Evolutionary conservation across 2,329 filamentous ascomycete species (phyloP).

Genomic region (Pyrenochaeta sp.): DNA sequence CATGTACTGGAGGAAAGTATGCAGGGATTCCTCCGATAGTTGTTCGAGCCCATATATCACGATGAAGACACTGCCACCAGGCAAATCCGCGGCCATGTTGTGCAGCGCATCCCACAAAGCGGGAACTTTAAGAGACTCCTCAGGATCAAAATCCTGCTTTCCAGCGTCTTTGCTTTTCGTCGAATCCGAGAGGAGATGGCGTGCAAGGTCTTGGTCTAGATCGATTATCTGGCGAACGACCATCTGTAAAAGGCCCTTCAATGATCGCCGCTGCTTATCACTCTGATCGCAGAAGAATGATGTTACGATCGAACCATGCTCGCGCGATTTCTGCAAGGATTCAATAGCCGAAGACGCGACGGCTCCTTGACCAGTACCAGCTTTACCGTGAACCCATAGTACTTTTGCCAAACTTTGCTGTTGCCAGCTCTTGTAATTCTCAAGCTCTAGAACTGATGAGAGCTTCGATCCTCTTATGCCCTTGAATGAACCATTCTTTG

Average conservation of each 20-base stretch:
- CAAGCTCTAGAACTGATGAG: slow-evolving; percentile 22
- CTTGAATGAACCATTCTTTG: slow-evolving; percentile 20
- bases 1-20: slow-evolving; percentile 22
- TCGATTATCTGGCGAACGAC: slow-evolving; percentile 30
- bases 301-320: slow-evolving; percentile 16
- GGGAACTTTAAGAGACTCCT: slow-evolving; percentile 22
- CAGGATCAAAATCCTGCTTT: slow-evolving; percentile 26
- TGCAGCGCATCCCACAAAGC: slow-evolving; percentile 29
- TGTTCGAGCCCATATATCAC: slow-evolving; percentile 30
- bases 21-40: slow-evolving; percentile 27
- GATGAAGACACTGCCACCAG: slow-evolving; percentile 22
- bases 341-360: slow-evolving; percentile 33
- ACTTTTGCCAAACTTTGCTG: slow-evolving; percentile 11
- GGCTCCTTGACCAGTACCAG: slow-evolving; percentile 27
- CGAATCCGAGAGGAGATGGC: slow-evolving; percentile 29
- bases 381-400: slow-evolving; percentile 35
- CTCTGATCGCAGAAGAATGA: slow-evolving; percentile 36
- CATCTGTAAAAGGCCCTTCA: slow-evolving; percentile 25
- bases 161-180: slow-evolving; percentile 23
- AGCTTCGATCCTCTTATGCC: slow-evolving; percentile 16
- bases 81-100: slow-evolving; percentile 20
- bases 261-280: slow-evolving; percentile 25
- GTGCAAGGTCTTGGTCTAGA: slow-evolving; percentile 26
- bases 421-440: slow-evolving; percentile 23
- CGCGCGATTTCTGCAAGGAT: slow-evolving; percentile 8